These are phyloP conservation scores for Erodium moschatum DNA, from an alignment of 441 rosid genomes.

Conservation along the genomic window DNA sequence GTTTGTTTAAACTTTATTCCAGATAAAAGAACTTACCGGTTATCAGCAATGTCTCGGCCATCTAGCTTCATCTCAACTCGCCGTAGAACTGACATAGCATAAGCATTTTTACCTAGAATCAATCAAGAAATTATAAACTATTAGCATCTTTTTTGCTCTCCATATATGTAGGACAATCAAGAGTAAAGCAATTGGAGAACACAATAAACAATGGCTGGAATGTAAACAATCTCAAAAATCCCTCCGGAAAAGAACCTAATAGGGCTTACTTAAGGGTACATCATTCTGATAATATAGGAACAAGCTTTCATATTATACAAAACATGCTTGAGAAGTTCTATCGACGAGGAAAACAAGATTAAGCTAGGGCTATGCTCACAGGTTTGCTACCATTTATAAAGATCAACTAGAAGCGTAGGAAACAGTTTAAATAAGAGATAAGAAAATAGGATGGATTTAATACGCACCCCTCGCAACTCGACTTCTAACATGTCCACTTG, in stretches of 20 bases:
- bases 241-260: not conserved
- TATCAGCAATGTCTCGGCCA: slow-evolving; percentile 61
- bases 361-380: not conserved
- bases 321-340: not conserved
- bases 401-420: not conserved
- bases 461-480: slow-evolving; percentile 55
- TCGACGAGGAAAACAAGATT: not conserved
- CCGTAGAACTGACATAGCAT: slow-evolving; percentile 77
- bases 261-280: no score
- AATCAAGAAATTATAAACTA: slow-evolving; percentile 7
- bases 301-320: not conserved
- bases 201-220: not conserved
- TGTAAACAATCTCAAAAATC: not conserved
- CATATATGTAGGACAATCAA: not conserved
- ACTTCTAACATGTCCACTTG: slow-evolving; percentile 27
- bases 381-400: not conserved
- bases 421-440: not conserved
- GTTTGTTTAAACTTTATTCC: not conserved
- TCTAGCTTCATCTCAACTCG: slow-evolving; percentile 81
- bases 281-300: not conserved
- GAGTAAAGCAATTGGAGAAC: no score
- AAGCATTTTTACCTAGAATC: slow-evolving; percentile 69
- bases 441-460: slow-evolving; percentile 15
- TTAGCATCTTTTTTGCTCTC: no score
- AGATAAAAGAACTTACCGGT: slow-evolving; percentile 37